Conservation (phyloP, 768 basidiomycete genomes). For the Pulveroboletus frians region DNA sequence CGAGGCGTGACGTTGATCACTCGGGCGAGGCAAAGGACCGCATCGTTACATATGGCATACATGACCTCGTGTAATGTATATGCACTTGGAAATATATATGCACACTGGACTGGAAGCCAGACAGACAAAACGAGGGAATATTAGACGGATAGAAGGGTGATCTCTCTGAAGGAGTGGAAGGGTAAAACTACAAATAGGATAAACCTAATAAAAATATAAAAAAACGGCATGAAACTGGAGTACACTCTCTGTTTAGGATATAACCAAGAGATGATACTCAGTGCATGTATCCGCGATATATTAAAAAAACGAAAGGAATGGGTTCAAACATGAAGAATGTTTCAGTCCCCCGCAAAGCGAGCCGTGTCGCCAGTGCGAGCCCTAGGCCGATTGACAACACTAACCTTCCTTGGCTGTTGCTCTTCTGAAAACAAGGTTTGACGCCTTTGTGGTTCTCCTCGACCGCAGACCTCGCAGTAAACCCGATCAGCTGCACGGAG, state of each 20-base stretch:
- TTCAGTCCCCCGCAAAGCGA: conserved; percentile 47
- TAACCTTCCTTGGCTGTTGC: conserved; percentile 23
- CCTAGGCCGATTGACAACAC: conserved; percentile 60
- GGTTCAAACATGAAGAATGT: conserved; percentile 10
- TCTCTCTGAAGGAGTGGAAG: conserved; percentile 19
- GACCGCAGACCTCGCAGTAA: conserved; percentile 60
- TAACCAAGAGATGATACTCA: conserved; percentile 11
- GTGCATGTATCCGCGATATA: conserved; percentile 14
- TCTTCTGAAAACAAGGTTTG: conserved; percentile 11
- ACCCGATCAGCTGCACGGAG: conserved; percentile 40
- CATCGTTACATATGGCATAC: conserved; percentile 18
- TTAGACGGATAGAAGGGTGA: neutral
- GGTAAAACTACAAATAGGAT: conserved; percentile 25
- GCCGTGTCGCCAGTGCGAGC: conserved; percentile 61
- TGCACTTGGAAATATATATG: conserved; percentile 21
- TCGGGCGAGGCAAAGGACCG: neutral
- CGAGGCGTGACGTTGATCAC: conserved; percentile 28
- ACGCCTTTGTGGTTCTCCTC: conserved; percentile 32
- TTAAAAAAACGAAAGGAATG: conserved; percentile 9
- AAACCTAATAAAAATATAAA: conserved; percentile 29
- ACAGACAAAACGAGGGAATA: conserved; percentile 24
- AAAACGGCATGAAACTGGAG: neutral
- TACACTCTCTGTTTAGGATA: conserved; percentile 12
- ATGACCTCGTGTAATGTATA: conserved; percentile 14
- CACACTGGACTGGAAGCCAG: conserved; percentile 22